phyloP scores from a whole-genome alignment of 306 rosid species.

The Dicorynia guianensis region DNA sequence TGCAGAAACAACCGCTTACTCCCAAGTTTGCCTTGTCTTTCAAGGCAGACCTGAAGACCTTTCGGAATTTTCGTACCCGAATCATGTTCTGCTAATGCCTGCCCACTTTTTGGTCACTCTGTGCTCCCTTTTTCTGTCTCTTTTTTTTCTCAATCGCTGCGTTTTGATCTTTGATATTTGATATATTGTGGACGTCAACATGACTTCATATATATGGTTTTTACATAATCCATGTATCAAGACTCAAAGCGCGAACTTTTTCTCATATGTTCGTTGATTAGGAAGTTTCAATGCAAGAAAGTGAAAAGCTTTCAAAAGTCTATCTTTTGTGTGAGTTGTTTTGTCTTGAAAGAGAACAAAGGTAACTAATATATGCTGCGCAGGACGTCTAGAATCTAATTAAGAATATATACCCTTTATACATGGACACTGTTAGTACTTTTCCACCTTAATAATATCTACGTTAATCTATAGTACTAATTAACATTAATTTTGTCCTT shows the following conservation, averaged over 20 bases:
- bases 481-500: too few relatives aligned
- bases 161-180: too few relatives aligned
- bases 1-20: slow-evolving; percentile 14
- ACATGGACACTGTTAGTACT: too few relatives aligned
- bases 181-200: neutral
- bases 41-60: slow-evolving; percentile 20
- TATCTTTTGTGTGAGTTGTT: neutral
- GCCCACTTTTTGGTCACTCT: neutral
- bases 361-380: too few relatives aligned
- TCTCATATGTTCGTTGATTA: neutral
- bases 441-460: too few relatives aligned
- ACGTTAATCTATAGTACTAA: too few relatives aligned
- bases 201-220: neutral
- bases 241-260: neutral
- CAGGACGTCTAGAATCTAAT: too few relatives aligned
- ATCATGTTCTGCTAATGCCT: slow-evolving; percentile 18
- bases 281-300: neutral
- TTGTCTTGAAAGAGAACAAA: too few relatives aligned
- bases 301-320: neutral
- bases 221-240: neutral
- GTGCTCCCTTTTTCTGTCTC: neutral
- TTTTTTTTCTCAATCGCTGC: neutral
- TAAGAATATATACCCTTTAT: too few relatives aligned
- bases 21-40: slow-evolving; percentile 15
- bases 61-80: slow-evolving; percentile 16